Percentiles rank a stretch among this genome's conserved stretches.
phyloP scores from a whole-genome alignment of 1,284 basidiomycete genomes.

The Ceratobasidium sp. region DNA sequence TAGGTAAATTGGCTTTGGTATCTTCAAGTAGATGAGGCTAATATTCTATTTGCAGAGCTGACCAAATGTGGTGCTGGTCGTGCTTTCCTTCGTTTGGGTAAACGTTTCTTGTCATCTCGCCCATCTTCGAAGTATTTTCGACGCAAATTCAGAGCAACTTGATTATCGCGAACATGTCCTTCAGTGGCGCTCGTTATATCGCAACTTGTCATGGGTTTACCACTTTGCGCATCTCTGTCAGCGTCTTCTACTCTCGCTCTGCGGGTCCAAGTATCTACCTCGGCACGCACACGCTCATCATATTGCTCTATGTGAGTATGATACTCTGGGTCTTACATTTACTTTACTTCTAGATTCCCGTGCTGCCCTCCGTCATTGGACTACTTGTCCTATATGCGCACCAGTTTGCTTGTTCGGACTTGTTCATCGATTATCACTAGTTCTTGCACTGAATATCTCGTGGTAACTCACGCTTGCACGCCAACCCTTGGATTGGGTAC shows the following conservation, averaged over 20 bases:
- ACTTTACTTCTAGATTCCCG: slow-evolving; percentile 96
- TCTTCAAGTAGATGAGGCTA: slow-evolving; percentile 47
- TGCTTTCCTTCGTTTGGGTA: slow-evolving; percentile 88
- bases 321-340: slow-evolving; percentile 90
- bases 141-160: slow-evolving; percentile 98
- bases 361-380: slow-evolving; percentile 89
- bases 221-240: slow-evolving; percentile 80
- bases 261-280: slow-evolving; percentile 61
- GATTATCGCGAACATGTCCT: slow-evolving; percentile 93
- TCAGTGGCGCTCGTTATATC: slow-evolving; percentile 96
- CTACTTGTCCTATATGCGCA: slow-evolving; percentile 98
- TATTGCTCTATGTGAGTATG: slow-evolving; percentile 92
- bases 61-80: slow-evolving; percentile 92
- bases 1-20: slow-evolving; percentile 69
- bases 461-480: slow-evolving; percentile 95
- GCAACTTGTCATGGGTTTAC: slow-evolving; percentile 98
- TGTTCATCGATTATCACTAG: slow-evolving; percentile 96
- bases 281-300: slow-evolving; percentile 68
- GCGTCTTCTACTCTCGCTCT: no score
- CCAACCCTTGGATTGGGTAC: slow-evolving; percentile 98
- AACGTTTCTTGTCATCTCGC: slow-evolving; percentile 92
- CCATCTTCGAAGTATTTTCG: slow-evolving; percentile 95
- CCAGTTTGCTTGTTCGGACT: slow-evolving; percentile 95
- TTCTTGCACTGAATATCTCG: slow-evolving; percentile 98
- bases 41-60: slow-evolving; percentile 70